These are phyloP conservation scores for Podaxis sp. DNA, from an alignment of 768 basidiomycete genomes.

Conservation along the genomic window DNA sequence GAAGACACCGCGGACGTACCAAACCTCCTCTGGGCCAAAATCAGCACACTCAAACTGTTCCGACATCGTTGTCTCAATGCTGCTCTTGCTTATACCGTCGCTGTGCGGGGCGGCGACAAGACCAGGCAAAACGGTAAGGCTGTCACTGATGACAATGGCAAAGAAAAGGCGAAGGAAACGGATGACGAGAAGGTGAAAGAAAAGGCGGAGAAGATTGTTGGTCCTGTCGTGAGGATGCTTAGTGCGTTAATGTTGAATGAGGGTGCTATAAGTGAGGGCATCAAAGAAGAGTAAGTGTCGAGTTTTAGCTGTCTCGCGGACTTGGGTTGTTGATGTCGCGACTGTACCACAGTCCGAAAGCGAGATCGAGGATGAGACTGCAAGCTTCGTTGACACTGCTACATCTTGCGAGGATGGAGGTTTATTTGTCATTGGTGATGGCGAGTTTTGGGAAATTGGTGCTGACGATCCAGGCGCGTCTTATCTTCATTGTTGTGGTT, in stretches of 20 bases:
- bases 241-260: constrained; percentile 62
- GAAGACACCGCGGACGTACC: constrained; percentile 55
- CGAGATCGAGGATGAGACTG: constrained; percentile 75
- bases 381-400: constrained; percentile 79
- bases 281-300: constrained; percentile 41
- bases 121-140: background rate
- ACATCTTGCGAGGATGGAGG: constrained; percentile 61
- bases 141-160: background rate
- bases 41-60: constrained; percentile 76
- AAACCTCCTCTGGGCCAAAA: constrained; percentile 58
- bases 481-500: background rate
- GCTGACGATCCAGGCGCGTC: constrained; percentile 68
- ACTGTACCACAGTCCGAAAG: constrained; percentile 39
- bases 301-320: constrained; percentile 9
- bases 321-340: background rate
- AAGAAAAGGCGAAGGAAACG: background rate
- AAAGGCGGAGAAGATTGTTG: constrained; percentile 60
- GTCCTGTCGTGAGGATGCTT: constrained; percentile 75
- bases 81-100: background rate
- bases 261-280: constrained; percentile 52
- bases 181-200: constrained; percentile 21
- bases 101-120: background rate
- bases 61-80: constrained; percentile 64
- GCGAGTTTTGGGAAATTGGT: constrained; percentile 66
- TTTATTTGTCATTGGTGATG: constrained; percentile 53